phyloP scores from a whole-genome alignment of 164 flowering plant genomes.

The Vitis amurensis region DNA sequence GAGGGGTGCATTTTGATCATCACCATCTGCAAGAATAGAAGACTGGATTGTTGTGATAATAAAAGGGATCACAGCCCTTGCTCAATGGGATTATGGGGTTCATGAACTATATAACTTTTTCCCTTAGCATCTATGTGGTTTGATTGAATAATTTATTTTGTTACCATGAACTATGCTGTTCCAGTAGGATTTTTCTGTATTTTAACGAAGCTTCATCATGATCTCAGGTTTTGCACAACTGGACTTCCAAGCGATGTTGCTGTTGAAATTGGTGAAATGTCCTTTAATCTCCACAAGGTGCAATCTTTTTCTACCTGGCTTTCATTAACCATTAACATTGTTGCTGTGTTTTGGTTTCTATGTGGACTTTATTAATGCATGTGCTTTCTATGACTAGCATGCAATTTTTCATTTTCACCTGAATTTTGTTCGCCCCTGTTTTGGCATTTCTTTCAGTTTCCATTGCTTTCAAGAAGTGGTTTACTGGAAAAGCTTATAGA shows the following conservation, averaged over 20 bases:
- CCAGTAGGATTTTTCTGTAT: background rate
- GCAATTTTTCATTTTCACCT: background rate
- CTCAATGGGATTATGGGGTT: background rate
- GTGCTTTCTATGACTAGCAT: background rate
- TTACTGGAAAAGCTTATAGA: conserved; percentile 40
- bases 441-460: conserved; percentile 40
- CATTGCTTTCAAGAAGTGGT: conserved; percentile 58
- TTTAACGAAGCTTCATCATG: background rate
- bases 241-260: conserved; percentile 76
- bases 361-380: background rate
- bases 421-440: background rate
- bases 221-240: conserved; percentile 54
- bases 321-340: no score
- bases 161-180: background rate
- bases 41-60: no score
- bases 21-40: no score
- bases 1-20: no score
- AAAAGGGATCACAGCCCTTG: no score
- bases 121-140: background rate
- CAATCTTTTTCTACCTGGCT: background rate
- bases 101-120: background rate
- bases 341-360: background rate
- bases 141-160: background rate
- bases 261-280: conserved; percentile 66
- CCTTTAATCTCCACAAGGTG: conserved; percentile 85